These are phyloP conservation scores for Fusarium siculi DNA, from an alignment of 2,329 filamentous ascomycete genomes.

Conservation along the genomic window DNA sequence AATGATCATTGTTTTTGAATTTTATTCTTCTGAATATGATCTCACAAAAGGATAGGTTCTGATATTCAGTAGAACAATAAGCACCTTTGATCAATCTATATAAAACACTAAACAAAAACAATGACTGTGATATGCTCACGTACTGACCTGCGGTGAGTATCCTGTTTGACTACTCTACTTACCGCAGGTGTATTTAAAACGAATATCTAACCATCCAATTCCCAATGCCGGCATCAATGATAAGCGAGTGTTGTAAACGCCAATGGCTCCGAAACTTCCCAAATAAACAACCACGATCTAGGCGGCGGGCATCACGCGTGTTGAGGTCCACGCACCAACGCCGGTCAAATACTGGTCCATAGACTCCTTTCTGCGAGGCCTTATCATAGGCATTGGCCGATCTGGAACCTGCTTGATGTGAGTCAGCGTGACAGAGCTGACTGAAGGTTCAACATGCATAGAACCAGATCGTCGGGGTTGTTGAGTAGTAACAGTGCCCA, in stretches of 20 bases:
- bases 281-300: accelerated
- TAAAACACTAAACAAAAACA: neutral
- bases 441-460: neutral
- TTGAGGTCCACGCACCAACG: neutral
- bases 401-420: neutral
- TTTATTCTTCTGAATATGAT: accelerated
- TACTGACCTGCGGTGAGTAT: neutral
- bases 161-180: neutral
- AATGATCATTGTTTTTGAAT: accelerated
- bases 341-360: neutral
- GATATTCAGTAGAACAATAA: accelerated
- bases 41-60: accelerated
- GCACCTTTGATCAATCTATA: neutral
- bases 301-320: neutral
- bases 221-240: accelerated
- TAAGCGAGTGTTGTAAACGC: neutral
- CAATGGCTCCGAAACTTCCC: accelerated
- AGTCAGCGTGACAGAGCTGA: neutral
- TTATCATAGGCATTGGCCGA: neutral
- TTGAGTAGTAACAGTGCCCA: neutral
- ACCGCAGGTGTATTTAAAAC: neutral
- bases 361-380: neutral
- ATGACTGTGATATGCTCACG: neutral
- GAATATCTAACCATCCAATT: neutral
- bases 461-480: neutral